These are phyloP conservation scores for Mallotus japonicus DNA, from an alignment of 441 rosid species.

Conservation along the genomic window DNA sequence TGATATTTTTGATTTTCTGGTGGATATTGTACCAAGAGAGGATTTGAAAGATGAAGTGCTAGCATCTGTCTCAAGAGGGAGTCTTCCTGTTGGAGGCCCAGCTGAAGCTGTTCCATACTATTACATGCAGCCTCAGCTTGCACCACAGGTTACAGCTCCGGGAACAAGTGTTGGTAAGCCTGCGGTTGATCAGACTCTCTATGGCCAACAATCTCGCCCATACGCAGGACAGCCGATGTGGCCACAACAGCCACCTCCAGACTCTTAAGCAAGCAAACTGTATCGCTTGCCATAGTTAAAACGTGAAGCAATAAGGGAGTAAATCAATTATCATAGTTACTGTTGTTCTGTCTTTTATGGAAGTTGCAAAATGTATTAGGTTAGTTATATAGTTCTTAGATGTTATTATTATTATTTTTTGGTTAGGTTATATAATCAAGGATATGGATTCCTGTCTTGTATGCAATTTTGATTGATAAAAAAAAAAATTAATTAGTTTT, in stretches of 20 bases:
- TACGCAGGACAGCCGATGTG: conserved; percentile 41
- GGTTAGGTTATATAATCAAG: neutral
- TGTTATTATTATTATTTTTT: too few species aligned
- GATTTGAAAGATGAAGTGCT: conserved; percentile 28
- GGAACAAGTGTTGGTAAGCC: conserved; percentile 51
- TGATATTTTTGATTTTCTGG: conserved; percentile 31
- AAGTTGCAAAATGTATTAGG: neutral
- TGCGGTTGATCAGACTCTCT: conserved; percentile 43
- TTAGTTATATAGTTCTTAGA: neutral
- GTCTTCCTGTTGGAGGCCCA: conserved; percentile 19
- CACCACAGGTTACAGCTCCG: conserved; percentile 37
- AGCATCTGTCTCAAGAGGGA: conserved; percentile 20
- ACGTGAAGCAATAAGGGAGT: neutral
- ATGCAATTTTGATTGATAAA: neutral
- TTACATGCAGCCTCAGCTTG: conserved; percentile 42
- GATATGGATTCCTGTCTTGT: conserved; percentile 12
- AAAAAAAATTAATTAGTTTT: neutral
- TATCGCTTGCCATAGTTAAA: neutral
- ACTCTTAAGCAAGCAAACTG: conserved; percentile 19
- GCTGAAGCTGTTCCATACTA: conserved; percentile 25
- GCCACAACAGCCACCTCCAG: conserved; percentile 49
- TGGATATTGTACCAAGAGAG: conserved; percentile 30
- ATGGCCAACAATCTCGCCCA: conserved; percentile 38
- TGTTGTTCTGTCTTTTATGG: neutral
- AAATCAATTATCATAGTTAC: neutral